These are phyloP conservation scores for Phialocephala sp. DNA, from an alignment of 2,329 filamentous ascomycete species.

Conservation along the genomic window DNA sequence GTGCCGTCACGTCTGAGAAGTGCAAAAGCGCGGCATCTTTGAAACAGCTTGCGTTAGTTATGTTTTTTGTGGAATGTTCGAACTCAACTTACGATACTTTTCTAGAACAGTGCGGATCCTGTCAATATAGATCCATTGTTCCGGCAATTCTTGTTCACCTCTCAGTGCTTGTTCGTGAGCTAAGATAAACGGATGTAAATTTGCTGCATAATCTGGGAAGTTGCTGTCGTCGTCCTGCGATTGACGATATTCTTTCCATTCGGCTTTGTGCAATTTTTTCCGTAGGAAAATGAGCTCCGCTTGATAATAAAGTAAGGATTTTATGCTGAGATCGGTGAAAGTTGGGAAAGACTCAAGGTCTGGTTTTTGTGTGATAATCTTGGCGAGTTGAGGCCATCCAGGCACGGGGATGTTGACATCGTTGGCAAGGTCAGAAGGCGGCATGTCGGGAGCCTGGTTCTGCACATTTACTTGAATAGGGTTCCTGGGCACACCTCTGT, in stretches of 20 bases:
- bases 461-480: too few species aligned
- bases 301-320: conserved; percentile 32
- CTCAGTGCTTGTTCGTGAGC: too few species aligned
- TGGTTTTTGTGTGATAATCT: not conserved
- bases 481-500: too few species aligned
- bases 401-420: not conserved
- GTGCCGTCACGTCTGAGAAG: not conserved
- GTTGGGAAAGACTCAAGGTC: conserved; percentile 21
- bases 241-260: not conserved
- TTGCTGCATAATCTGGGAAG: not conserved
- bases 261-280: not conserved
- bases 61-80: not conserved
- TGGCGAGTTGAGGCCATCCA: not conserved
- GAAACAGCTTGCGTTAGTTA: not conserved
- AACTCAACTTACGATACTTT: not conserved
- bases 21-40: not conserved
- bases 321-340: conserved; percentile 29
- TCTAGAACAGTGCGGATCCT: not conserved
- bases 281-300: conserved; percentile 19
- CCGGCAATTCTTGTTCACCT: too few species aligned
- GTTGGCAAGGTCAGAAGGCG: too few species aligned
- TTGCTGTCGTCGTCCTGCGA: not conserved
- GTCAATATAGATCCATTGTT: too few species aligned
- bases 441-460: too few species aligned
- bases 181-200: too few species aligned